Evolutionary conservation across 2,329 filamentous ascomycete species (phyloP).

Genomic region (Cordyceps fumosorosea): DNA sequence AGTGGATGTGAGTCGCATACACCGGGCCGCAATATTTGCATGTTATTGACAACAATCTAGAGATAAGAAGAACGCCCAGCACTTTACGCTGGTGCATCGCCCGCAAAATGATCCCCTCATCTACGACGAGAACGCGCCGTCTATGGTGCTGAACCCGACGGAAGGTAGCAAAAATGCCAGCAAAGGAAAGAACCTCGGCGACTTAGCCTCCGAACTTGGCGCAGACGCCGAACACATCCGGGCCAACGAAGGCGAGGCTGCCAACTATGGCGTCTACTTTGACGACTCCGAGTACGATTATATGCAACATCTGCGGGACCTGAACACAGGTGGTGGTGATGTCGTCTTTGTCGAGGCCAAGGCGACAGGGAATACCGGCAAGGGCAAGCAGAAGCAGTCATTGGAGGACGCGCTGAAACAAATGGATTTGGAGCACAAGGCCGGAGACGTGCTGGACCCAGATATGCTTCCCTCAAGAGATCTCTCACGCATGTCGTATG

Average conservation of each 20-base stretch:
- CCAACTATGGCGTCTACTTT: conserved; percentile 86
- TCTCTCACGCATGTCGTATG: conserved; percentile 70
- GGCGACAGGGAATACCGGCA: conserved; percentile 44
- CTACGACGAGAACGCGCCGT: conserved; percentile 80
- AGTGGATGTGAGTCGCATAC: conserved; percentile 51
- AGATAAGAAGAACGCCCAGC: conserved; percentile 86
- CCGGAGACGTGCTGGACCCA: conserved; percentile 58
- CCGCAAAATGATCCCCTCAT: conserved; percentile 97
- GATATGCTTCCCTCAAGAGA: conserved; percentile 76
- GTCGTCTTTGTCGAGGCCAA: conserved; percentile 78
- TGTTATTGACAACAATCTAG: conserved; percentile 27
- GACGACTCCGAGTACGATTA: conserved; percentile 97
- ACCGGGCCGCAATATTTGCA: background rate
- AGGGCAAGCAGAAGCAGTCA: conserved; percentile 67
- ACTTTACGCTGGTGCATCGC: conserved; percentile 90
- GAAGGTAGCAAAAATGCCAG: conserved; percentile 32
- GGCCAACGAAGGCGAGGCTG: conserved; percentile 91
- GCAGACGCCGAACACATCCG: conserved; percentile 59
- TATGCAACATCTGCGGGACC: conserved; percentile 95
- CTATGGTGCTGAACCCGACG: conserved; percentile 79
- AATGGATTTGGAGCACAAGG: conserved; percentile 47
- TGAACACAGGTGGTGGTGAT: conserved; percentile 67
- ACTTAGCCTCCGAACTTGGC: conserved; percentile 71
- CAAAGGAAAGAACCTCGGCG: conserved; percentile 61
- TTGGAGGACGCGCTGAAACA: conserved; percentile 76